Evolutionary conservation across 2,329 filamentous ascomycete genomes (phyloP).

Genomic region (Colletotrichum sp.): DNA sequence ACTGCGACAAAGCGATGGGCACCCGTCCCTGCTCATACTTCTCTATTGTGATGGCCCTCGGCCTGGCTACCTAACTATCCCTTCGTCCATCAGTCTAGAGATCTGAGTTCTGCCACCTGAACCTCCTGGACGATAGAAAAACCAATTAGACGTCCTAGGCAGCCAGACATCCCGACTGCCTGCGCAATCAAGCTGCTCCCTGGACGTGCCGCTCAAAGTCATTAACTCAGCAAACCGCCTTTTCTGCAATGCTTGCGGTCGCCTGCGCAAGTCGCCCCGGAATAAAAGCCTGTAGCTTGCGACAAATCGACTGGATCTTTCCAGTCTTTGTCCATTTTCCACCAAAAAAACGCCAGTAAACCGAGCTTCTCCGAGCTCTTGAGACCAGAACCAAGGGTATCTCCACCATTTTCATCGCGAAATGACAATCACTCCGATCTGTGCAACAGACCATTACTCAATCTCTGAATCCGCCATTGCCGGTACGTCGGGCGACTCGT

Average conservation of each 20-base stretch:
- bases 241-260: not conserved
- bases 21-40: not conserved
- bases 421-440: not conserved
- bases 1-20: not conserved
- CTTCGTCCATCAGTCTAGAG: not conserved
- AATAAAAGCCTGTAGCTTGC: not conserved
- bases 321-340: not conserved
- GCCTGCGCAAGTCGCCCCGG: not conserved
- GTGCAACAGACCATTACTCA: not conserved
- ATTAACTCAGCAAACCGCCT: not conserved
- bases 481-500: slow-evolving; percentile 13
- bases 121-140: not conserved
- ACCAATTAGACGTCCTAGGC: not conserved
- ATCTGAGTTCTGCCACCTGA: not conserved
- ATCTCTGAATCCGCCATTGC: slow-evolving; percentile 14
- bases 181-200: not conserved
- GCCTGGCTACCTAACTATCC: not conserved
- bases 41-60: not conserved
- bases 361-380: not conserved
- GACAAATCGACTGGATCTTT: not conserved
- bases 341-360: not conserved
- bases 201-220: not conserved
- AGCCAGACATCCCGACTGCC: not conserved
- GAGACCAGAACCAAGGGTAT: slow-evolving; percentile 9
- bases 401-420: not conserved